Evolutionary conservation across 2,329 filamentous ascomycete species (phyloP), one percentile per base, ranked within the genome.

Genomic region (Aspergillus carbonarius): DNA sequence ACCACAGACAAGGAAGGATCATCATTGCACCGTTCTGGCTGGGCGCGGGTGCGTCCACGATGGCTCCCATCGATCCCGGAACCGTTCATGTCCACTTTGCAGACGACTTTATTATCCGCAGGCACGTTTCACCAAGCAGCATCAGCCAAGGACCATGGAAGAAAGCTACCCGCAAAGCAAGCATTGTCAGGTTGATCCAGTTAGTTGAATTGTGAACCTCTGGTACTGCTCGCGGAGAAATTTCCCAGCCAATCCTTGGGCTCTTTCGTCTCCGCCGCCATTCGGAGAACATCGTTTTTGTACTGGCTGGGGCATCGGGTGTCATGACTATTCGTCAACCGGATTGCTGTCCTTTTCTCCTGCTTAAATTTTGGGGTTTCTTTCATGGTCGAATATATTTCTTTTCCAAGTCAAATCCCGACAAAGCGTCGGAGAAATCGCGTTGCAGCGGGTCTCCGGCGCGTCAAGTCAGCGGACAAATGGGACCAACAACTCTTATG

Each of bases 201-300:
- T 37, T 40, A 27, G 25, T 34, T 30, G 35, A 46, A 30, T 39
- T 17, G 20, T 27, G 37, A 47, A 23, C 51, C 25, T 37, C 40
- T 48, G 49, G 50, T 35, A 46, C 55, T 17, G 54, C 56, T 51
- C 25, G 30, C 60, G 58, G 60, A 51, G 42, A 58, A 58, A 51
- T 35, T 20, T 57, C 54, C 62, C 60, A 58, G 52, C 62, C 62
- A 64, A 64, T 64, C 60, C 49, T 49, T 42, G 48, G 34, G 17
- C 13, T 35, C 49, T 35, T 50, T 34, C 20, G 57, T 63, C 52
- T 63, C 61, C 59, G 59, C 59, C 60, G 51, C 50, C 50, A 39
- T 18, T 53, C 23, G 20, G 25, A 20, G 20, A 44, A 48, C 44
- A 48, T 48, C 44, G 44, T 25, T 47, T 47, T 30, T 47, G 44